Evolutionary conservation across 257 asterid genomes (phyloP), one percentile per base, ranked within the genome.

Genomic region (Verbascum thapsus): DNA sequence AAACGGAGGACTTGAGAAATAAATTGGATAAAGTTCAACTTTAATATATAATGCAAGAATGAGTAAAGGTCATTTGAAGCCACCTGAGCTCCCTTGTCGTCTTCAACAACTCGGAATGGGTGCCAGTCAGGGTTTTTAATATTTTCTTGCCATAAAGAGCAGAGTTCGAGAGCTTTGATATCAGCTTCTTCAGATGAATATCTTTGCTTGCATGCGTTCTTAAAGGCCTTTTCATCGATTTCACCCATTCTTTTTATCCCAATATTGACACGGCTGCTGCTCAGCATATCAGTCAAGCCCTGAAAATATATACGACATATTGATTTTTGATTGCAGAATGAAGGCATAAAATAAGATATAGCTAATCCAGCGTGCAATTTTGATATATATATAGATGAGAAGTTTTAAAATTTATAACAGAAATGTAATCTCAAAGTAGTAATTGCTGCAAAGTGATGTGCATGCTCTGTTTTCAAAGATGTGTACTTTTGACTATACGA

Each of bases 191-290:
- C 81, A 3, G 56, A n/a, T 18, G 88, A 56, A 48, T 57, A 88
- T 53, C 66, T 80, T 63, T 15, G 34, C 69, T 83, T 84, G 81
- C 96, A 85, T 23, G 71, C 78, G 10, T 42, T 72, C 72, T 70
- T 77, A 56, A 88, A 85, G 40, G 82, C 63, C 79, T 82, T 82
- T 13, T 67, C 73, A 43, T 90, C 94, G n/a, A 88, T 69, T 47
- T 85, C 98, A 3, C 95, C 96, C 95, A 85, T 88, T 58, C 92
- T 77, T 72, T 83, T 88, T 35, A 90, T 72, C 61, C 96, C 94
- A 40, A 85, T 84, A 56, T 55, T 80, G 5, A 77, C 79, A 23
- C 85, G 87, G 53, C 17, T 47, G 66, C 83, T 77, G 30, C 12
- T 70, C 69, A 77, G 43, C 73, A 84, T 45, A 45, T 82, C 87